A percentile compares a stretch with the other conserved stretches of the same genome.
phyloP scores from a whole-genome alignment of 495 filamentous ascomycete genomes.

The Coniosporium apollinis region DNA sequence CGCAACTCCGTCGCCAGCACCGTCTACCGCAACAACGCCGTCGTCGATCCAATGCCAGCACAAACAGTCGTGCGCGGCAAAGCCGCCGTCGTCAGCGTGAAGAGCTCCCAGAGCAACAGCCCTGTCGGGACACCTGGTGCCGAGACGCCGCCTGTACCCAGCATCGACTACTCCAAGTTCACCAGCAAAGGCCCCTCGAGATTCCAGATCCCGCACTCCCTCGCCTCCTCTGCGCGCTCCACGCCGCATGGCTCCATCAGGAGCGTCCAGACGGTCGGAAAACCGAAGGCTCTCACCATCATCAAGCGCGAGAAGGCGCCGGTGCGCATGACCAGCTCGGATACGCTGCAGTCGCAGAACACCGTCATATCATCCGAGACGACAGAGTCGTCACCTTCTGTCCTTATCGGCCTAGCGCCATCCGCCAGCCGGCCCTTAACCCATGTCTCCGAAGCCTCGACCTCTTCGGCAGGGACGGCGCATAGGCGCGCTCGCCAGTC shows the following conservation, averaged over 20 bases:
- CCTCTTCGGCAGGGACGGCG: conserved; percentile 4
- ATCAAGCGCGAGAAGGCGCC: conserved; percentile 5
- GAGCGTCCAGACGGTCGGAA: conserved; percentile 17
- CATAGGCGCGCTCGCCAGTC: conserved; percentile 13
- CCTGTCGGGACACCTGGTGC: conserved; percentile 10
- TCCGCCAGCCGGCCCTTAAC: conserved; percentile 15
- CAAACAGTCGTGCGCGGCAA: conserved; percentile 72
- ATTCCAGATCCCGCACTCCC: conserved; percentile 11
- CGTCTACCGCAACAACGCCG: conserved; percentile 74
- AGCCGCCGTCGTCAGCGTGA: conserved; percentile 81
- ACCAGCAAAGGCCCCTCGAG: conserved; percentile 14
- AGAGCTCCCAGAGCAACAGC: conserved; percentile 30
- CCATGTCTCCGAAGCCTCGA: conserved; percentile 10
- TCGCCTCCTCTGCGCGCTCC: neutral
- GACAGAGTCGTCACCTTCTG: too few species aligned
- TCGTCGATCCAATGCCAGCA: conserved; percentile 63
- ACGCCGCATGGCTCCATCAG: conserved; percentile 8
- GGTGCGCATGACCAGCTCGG: conserved; percentile 4
- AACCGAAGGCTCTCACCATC: conserved; percentile 16
- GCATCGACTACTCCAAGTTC: conserved; percentile 11
- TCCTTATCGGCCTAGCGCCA: too few species aligned
- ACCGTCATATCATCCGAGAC: too few species aligned
- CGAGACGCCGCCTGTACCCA: conserved; percentile 13
- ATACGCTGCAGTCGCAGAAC: too few species aligned
- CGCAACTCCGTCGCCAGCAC: conserved; percentile 80